Conservation (phyloP, 2,329 filamentous ascomycete species). For the Colletotrichum sidae region DNA sequence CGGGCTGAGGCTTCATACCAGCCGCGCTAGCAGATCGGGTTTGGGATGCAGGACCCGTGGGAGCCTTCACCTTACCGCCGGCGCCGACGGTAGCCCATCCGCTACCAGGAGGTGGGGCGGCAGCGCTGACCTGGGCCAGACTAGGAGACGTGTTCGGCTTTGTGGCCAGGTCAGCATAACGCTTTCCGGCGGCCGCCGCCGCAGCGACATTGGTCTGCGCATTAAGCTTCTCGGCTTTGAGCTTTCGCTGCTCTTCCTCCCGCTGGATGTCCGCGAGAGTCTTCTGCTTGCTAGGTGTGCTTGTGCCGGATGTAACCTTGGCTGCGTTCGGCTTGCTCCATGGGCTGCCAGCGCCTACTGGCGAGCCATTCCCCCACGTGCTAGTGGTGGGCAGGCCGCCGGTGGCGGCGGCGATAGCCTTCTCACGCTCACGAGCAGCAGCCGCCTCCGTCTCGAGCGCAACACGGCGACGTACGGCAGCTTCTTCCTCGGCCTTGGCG, state of each 20-base stretch:
- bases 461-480: conserved; percentile 80
- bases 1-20: conserved; percentile 57
- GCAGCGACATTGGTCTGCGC: conserved; percentile 60
- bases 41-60: conserved; percentile 67
- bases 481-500: conserved; percentile 86
- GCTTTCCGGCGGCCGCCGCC: conserved; percentile 76
- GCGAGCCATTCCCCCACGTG: conserved; percentile 88
- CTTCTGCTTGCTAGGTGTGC: conserved; percentile 72
- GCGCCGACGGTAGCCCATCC: conserved; percentile 97
- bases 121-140: conserved; percentile 55
- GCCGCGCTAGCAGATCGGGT: conserved; percentile 57
- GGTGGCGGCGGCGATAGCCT: conserved; percentile 68
- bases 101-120: conserved; percentile 52
- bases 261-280: conserved; percentile 96
- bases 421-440: conserved; percentile 70
- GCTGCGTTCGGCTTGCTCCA: conserved; percentile 73
- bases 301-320: conserved; percentile 51
- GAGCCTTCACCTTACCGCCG: conserved; percentile 88
- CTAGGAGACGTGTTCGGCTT: conserved; percentile 52
- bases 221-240: conserved; percentile 69
- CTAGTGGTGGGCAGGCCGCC: conserved; percentile 84
- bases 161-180: conserved; percentile 93
- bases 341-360: conserved; percentile 70
- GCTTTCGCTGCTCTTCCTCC: conserved; percentile 93
- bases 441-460: conserved; percentile 83